These are phyloP conservation scores for Cercospora berteroae DNA, from an alignment of 2,329 filamentous ascomycete genomes.

Conservation along the genomic window DNA sequence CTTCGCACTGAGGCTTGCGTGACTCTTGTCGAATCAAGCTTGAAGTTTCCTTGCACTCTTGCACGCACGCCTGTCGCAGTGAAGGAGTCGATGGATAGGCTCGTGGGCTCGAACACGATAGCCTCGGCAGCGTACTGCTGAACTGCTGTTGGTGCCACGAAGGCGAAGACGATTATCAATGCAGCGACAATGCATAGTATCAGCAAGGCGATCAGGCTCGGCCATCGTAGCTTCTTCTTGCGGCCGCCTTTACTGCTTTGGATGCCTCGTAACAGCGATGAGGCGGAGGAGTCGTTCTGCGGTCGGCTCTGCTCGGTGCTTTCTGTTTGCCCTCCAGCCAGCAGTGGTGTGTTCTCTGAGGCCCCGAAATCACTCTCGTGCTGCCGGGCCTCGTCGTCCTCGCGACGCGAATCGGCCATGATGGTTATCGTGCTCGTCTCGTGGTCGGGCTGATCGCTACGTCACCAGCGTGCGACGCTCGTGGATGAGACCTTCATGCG, in stretches of 20 bases:
- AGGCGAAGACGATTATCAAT: constrained; percentile 71
- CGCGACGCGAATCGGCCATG: constrained; percentile 13
- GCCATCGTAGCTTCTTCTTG: constrained; percentile 58
- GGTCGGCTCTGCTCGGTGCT: constrained; percentile 27
- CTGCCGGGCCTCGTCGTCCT: constrained; percentile 7
- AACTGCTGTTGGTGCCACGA: constrained; percentile 75
- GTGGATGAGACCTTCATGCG: neutral
- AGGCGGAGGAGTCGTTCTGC: constrained; percentile 26
- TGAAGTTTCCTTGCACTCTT: constrained; percentile 77
- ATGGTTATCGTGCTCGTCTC: neutral
- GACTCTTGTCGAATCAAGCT: constrained; percentile 75
- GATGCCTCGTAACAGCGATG: constrained; percentile 20
- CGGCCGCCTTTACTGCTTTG: constrained; percentile 36
- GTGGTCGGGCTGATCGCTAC: constrained; percentile 5
- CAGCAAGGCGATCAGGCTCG: constrained; percentile 71
- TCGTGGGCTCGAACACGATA: constrained; percentile 75
- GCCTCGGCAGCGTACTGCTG: constrained; percentile 85
- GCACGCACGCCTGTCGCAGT: constrained; percentile 74
- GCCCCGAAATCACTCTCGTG: constrained; percentile 15
- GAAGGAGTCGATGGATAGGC: constrained; percentile 80
- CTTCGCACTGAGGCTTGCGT: constrained; percentile 67
- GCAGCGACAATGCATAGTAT: constrained; percentile 63
- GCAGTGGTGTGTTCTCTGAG: constrained; percentile 21
- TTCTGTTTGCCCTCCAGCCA: constrained; percentile 10
- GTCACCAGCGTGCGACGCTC: constrained; percentile 13